These are phyloP conservation scores for Gossypium herbaceum DNA, from an alignment of 345 rosid genomes.

Conservation along the genomic window DNA sequence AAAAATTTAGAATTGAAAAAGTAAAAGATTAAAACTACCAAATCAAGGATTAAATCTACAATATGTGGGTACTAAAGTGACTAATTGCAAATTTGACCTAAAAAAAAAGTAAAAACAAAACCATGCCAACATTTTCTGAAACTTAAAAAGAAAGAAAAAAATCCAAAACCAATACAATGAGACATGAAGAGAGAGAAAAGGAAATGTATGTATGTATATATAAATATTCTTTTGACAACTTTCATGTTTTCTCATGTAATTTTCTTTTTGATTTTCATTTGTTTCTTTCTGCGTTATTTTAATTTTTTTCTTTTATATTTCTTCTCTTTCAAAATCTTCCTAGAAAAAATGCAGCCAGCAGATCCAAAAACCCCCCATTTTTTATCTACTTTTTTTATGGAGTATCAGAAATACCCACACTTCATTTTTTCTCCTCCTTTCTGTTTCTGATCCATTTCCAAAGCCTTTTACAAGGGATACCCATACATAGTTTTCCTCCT, in stretches of 20 bases:
- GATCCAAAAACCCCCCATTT: slow-evolving; percentile 35
- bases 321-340: slow-evolving; percentile 28
- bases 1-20: no score
- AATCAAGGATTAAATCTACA: no score
- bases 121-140: not conserved
- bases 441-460: slow-evolving; percentile 8
- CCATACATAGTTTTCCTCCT: not conserved
- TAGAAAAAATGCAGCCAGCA: slow-evolving; percentile 38
- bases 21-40: no score
- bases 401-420: slow-evolving; percentile 27
- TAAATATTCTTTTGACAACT: not conserved
- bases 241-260: not conserved
- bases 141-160: not conserved
- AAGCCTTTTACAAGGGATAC: slow-evolving; percentile 4
- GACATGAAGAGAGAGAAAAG: not conserved
- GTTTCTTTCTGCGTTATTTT: not conserved
- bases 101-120: no score
- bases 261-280: no score
- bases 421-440: slow-evolving; percentile 20
- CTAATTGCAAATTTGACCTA: no score
- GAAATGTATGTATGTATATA: not conserved
- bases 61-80: no score
- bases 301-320: not conserved
- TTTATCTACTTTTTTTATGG: slow-evolving; percentile 20
- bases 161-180: not conserved